Percentiles rank a stretch among this genome's conserved stretches.
phyloP scores from a whole-genome alignment of 805 yeast genomes.

The Suhomyces vadensis region DNA sequence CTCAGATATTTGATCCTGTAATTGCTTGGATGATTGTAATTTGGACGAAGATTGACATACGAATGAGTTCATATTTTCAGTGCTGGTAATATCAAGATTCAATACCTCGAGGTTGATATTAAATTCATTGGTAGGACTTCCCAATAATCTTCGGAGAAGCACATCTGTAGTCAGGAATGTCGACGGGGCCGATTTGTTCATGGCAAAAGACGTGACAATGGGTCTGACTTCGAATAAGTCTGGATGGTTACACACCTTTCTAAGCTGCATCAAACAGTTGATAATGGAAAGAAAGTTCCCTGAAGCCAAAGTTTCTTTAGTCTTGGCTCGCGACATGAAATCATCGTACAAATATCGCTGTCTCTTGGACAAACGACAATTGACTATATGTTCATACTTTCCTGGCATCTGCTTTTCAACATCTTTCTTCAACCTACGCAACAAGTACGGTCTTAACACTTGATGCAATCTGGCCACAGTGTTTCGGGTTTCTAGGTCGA shows the following conservation, averaged over 20 bases:
- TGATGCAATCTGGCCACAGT: constrained; percentile 90
- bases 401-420: constrained; percentile 99
- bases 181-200: constrained; percentile 62
- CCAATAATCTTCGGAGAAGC: constrained; percentile 20
- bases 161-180: constrained; percentile 39
- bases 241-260: constrained; percentile 98
- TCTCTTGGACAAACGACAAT: constrained; percentile 88
- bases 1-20: constrained; percentile 45
- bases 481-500: constrained; percentile 75
- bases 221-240: constrained; percentile 96
- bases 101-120: constrained; percentile 54
- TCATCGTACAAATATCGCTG: constrained; percentile 93
- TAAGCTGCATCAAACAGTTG: constrained; percentile 94
- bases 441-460: constrained; percentile 86
- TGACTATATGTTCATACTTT: constrained; percentile 91
- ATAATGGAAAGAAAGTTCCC: constrained; percentile 94
- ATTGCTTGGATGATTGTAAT: constrained; percentile 48
- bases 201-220: constrained; percentile 82
- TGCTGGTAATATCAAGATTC: constrained; percentile 56
- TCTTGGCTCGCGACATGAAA: constrained; percentile 95
- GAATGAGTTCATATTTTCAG: constrained; percentile 47
- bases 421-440: constrained; percentile 90
- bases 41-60: constrained; percentile 44
- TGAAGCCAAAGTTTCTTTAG: constrained; percentile 87
- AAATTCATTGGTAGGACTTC: constrained; percentile 15